Percentiles rank a stretch among this genome's conserved stretches.
phyloP scores from a whole-genome alignment of 768 basidiomycete species.

The Xanthoconium purpureum region DNA sequence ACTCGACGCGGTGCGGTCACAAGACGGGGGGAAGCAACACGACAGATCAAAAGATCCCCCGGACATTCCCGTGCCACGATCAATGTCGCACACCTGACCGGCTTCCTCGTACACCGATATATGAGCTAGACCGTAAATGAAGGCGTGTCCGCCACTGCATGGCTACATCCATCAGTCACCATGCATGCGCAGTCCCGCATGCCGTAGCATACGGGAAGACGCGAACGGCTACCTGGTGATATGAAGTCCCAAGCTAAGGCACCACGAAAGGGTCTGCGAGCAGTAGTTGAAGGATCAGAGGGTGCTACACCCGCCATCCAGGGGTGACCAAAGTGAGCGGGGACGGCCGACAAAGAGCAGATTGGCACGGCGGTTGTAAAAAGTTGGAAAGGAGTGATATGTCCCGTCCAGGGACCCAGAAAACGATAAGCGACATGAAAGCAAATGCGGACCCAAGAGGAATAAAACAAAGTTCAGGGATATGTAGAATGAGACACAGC shows the following conservation, averaged over 20 bases:
- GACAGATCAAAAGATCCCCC: slow-evolving; percentile 21
- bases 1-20: slow-evolving; percentile 18
- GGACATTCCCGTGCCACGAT: slow-evolving; percentile 23
- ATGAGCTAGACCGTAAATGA: slow-evolving; percentile 16
- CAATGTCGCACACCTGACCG: slow-evolving; percentile 15
- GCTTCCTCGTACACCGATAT: slow-evolving; percentile 15
- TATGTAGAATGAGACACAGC: not conserved
- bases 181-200: slow-evolving; percentile 23
- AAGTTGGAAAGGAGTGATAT: slow-evolving; percentile 8
- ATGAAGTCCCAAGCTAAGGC: slow-evolving; percentile 12
- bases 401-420: not conserved
- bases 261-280: slow-evolving; percentile 12
- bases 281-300: slow-evolving; percentile 4
- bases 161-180: slow-evolving; percentile 30
- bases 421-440: slow-evolving; percentile 12
- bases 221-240: slow-evolving; percentile 16
- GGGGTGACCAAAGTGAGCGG: slow-evolving; percentile 6
- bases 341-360: slow-evolving; percentile 4
- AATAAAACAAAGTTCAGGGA: slow-evolving; percentile 1
- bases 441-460: not conserved
- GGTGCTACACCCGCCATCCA: slow-evolving; percentile 16
- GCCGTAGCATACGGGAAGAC: slow-evolving; percentile 26
- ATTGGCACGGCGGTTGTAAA: slow-evolving; percentile 4
- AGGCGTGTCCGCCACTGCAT: slow-evolving; percentile 22
- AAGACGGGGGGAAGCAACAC: slow-evolving; percentile 14